A percentile compares a stretch with the other conserved stretches of the same genome.
These are phyloP conservation scores for Fusarium setosum DNA, from an alignment of 2,329 filamentous ascomycete genomes.

Conservation along the genomic window DNA sequence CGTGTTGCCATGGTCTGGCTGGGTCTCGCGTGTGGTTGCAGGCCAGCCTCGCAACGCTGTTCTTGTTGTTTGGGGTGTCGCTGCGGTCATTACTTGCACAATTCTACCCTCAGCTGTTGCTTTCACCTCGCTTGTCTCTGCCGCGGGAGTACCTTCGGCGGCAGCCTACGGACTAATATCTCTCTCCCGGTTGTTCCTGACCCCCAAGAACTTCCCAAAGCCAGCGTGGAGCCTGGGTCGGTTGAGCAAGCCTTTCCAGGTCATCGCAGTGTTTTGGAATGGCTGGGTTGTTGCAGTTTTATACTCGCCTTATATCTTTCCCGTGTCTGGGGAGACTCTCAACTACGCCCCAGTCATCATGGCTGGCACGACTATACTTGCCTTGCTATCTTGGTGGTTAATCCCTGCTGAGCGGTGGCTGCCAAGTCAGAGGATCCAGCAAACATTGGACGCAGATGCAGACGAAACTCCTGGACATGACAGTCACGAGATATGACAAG, in stretches of 20 bases:
- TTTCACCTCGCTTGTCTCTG: constrained; percentile 65
- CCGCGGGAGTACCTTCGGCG: constrained; percentile 62
- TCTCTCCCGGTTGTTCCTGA: constrained; percentile 58
- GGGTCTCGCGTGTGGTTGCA: constrained; percentile 65
- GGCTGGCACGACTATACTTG: constrained; percentile 60
- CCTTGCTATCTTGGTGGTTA: constrained; percentile 59
- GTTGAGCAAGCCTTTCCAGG: constrained; percentile 58
- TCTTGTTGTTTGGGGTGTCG: constrained; percentile 66
- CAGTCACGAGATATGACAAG: too few relatives aligned
- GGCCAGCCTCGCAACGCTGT: constrained; percentile 71
- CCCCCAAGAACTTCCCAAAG: constrained; percentile 59
- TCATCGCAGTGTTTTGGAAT: constrained; percentile 61
- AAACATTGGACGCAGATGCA: constrained; percentile 42
- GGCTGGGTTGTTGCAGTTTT: constrained; percentile 61
- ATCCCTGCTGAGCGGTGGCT: constrained; percentile 60
- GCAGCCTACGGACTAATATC: constrained; percentile 64
- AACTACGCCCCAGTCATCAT: constrained; percentile 65
- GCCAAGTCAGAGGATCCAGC: constrained; percentile 55
- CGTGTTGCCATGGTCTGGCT: constrained; percentile 67
- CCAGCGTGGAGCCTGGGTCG: constrained; percentile 58
- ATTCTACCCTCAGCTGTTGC: constrained; percentile 66
- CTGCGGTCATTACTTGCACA: constrained; percentile 67
- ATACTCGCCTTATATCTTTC: constrained; percentile 59
- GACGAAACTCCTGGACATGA: too few relatives aligned
- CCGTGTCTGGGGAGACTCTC: constrained; percentile 54